Evolutionary conservation across 352 stramenopile genomes (phyloP), one percentile per base, ranked within the genome.

Genomic region (Pythium insidiosum): DNA sequence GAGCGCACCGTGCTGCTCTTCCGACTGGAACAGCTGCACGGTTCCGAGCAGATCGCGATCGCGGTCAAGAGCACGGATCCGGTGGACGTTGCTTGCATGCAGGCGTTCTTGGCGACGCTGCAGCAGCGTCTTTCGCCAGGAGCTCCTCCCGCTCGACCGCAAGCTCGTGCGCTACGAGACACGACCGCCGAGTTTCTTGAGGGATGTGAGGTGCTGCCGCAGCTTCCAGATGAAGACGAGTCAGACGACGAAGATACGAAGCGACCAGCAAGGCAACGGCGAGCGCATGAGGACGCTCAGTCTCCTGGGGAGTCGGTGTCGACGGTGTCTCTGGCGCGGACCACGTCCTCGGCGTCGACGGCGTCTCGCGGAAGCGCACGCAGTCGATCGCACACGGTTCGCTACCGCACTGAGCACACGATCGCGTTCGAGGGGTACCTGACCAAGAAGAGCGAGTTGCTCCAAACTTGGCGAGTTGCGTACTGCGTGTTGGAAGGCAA

Each of bases 381-480:
- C 6, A 48, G 47, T 30, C 64, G 76, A 21, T 85, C 73, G 0
- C 68, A 88, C 41, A 84, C 73, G 1, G 58, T 86, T 38, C 71
- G 76, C 7, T 88, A 88, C 37, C 73, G 76, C 12, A 78, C 56
- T 0, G 67, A 80, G 22, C 57, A 66, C 12, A 73, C 78, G 10
- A 89, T 91, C 29, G 67, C 73, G 11, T 91, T 91, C 44, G 79
- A 91, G 68, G 79, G 79, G 1, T 91, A 91, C 33, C 49, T 91
- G 42, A 84, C 73, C 64, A 87, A 86, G 56, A 91, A 91, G 50
- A 84, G 79, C 41, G 79, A 91, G 28, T 33, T 91, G 37, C 40
- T 91, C 0, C 50, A 68, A 43, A 69, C 47, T n/a, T 91, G 78
- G 78, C 79, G 77, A 23, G 72, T 63, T 1, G 72, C 61, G 24